These are phyloP conservation scores for Pyrenophora seminiperda DNA, from an alignment of 2,329 filamentous ascomycete genomes.

Conservation along the genomic window DNA sequence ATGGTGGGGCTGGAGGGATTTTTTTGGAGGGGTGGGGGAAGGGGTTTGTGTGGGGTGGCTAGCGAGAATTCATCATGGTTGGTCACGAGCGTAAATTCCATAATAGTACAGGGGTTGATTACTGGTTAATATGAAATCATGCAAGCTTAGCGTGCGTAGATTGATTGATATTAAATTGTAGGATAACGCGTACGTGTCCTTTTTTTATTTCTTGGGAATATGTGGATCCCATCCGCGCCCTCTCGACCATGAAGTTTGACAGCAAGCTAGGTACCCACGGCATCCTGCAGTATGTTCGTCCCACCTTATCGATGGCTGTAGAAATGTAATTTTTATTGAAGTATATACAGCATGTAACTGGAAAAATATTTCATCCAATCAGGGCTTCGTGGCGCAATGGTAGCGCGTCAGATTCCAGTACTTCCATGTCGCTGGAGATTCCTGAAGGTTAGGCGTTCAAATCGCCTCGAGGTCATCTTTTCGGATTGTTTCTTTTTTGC, in stretches of 20 bases:
- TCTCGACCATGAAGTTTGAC: neutral
- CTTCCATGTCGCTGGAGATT: slow-evolving; percentile 20
- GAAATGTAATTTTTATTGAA: too few species aligned
- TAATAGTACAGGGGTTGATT: too few species aligned
- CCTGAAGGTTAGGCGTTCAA: slow-evolving; percentile 40
- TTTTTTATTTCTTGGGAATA: too few species aligned
- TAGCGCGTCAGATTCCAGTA: slow-evolving; percentile 41
- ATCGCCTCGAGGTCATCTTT: slow-evolving; percentile 32
- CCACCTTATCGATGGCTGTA: too few species aligned
- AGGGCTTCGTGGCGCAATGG: slow-evolving; percentile 38
- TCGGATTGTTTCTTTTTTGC: slow-evolving; percentile 13
- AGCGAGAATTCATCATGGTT: too few species aligned
- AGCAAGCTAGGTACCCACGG: too few species aligned
- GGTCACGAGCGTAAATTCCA: too few species aligned
- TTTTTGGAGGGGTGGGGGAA: neutral
- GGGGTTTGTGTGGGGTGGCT: neutral
- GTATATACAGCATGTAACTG: neutral
- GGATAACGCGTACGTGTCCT: too few species aligned
- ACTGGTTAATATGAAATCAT: too few species aligned
- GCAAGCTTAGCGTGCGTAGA: slow-evolving; percentile 1
- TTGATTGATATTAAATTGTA: neutral
- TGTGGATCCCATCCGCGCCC: too few species aligned
- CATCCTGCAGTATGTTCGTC: too few species aligned
- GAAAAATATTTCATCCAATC: slow-evolving; percentile 12
- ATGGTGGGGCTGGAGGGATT: neutral